Evolutionary conservation across 2,329 filamentous ascomycete species (phyloP).

Genomic region (Penicillium sp.): DNA sequence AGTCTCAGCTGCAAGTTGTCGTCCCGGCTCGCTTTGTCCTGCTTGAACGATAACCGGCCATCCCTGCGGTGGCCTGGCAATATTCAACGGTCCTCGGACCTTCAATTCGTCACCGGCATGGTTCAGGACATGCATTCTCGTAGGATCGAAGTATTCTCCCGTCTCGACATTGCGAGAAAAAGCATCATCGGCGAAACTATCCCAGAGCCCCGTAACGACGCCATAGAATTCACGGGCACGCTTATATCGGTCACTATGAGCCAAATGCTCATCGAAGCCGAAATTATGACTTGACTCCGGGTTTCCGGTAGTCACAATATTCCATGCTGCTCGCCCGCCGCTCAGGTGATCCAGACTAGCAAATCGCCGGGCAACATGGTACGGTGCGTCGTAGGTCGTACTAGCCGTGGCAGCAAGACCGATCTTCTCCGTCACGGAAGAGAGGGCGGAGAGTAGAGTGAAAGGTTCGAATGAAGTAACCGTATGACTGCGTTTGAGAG

Average conservation of each 20-base stretch:
- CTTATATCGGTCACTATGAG: conserved; percentile 51
- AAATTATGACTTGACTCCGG: conserved; percentile 55
- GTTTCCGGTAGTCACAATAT: conserved; percentile 54
- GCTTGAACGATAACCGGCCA: conserved; percentile 58
- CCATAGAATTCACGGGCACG: conserved; percentile 54
- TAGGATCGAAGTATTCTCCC: conserved; percentile 52
- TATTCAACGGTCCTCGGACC: conserved; percentile 52
- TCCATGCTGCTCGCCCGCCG: conserved; percentile 52
- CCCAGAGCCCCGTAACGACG: conserved; percentile 54
- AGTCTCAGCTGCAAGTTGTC: conserved; percentile 53
- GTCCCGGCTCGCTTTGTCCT: conserved; percentile 53
- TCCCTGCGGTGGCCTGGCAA: conserved; percentile 53
- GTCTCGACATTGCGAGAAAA: conserved; percentile 50
- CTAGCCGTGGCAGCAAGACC: conserved; percentile 53
- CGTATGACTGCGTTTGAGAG: conserved; percentile 57
- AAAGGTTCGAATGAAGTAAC: conserved; percentile 59
- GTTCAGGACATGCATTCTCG: conserved; percentile 52
- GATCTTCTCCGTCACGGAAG: conserved; percentile 49
- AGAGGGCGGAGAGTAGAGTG: conserved; percentile 52
- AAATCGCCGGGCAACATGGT: conserved; percentile 53
- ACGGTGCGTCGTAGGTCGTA: conserved; percentile 53
- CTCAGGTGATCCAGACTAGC: conserved; percentile 53
- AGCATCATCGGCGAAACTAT: conserved; percentile 56
- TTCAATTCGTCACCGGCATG: conserved; percentile 50
- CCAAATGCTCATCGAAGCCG: conserved; percentile 50